Base-by-base conservation (phyloP, 1,139 yeast species). In the Protomyces arabidopsidicola region DNA sequence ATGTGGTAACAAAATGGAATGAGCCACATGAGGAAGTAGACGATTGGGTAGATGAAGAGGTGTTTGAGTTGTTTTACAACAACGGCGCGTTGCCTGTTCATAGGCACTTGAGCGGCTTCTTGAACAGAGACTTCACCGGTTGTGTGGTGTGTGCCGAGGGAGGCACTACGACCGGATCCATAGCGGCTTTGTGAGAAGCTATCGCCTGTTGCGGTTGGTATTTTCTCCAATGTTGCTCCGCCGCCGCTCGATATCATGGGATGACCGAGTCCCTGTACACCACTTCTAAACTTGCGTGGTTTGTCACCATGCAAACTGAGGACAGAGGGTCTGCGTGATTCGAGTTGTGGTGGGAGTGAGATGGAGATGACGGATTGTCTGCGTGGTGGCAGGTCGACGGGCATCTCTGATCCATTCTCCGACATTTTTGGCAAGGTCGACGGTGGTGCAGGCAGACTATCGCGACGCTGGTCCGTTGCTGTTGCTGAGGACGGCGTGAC, bases 1-100 rank as follows among this genome's bases (percentile, higher is more conserved):
- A 62, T 56, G 54, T 62, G 62, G 22, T 27, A 53, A 39, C 31
- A 34, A 22, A 62, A 56, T 12, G 65, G 62, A 12, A 56, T 35
- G 50, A 62, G 58, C 65, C 62, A 56, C 56, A 62, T 51, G 52
- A 56, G 42, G 12, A 62, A 34, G 20, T 62, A 62, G 48, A 62
- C 48, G 50, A 62, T 22, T 4, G 65, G 65, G 45, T 48, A 62
- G 50, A 62, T 48, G 62, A 62, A 62, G 24, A 62, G 51, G 10
- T 55, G 62, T 24, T 45, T 20, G 18, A 63, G 52, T 39, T 58
- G 65, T 24, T 35, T 39, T 22, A 52, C 55, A 12, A 58, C 53
- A 22, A 55, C 39, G 16, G 48, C 48, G 18, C 62, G 62, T 34
- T 58, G 56, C 5, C 27, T 12, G 16, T 27, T 38, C 36, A 58